A percentile compares a stretch with the other conserved stretches of the same genome.
Conservation (phyloP, 1,284 basidiomycete species). For the Leccinum proliferum region DNA sequence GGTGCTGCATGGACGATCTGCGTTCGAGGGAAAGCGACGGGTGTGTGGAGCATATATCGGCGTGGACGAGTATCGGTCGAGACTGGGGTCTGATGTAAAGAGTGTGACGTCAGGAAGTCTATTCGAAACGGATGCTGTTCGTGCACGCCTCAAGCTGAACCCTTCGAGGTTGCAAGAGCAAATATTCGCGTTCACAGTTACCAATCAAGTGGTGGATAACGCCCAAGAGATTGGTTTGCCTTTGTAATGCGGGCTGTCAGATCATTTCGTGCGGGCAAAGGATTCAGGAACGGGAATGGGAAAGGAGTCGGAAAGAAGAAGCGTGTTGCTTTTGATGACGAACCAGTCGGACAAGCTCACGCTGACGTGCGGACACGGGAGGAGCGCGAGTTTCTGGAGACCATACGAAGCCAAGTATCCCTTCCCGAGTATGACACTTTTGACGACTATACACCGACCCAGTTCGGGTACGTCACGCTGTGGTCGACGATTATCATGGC, state of each 20-base stretch:
- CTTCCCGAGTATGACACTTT: constrained; percentile 65
- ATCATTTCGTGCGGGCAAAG: constrained; percentile 42
- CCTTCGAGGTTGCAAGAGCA: constrained; percentile 78
- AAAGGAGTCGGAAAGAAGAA: constrained; percentile 47
- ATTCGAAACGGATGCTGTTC: constrained; percentile 46
- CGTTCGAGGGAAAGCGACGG: constrained; percentile 81
- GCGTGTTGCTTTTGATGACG: constrained; percentile 65
- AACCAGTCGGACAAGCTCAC: constrained; percentile 34
- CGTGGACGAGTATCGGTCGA: constrained; percentile 83
- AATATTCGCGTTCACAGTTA: constrained; percentile 94
- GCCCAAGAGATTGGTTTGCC: constrained; percentile 86
- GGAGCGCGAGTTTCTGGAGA: constrained; percentile 71
- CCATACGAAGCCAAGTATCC: constrained; percentile 72
- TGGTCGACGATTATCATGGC: too few relatives aligned
- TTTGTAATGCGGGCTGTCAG: constrained; percentile 65
- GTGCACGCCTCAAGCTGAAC: constrained; percentile 54
- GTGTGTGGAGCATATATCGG: constrained; percentile 97
- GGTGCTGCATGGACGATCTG: constrained; percentile 89
- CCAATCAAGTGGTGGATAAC: constrained; percentile 83
- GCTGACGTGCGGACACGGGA: constrained; percentile 52
- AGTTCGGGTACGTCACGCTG: too few relatives aligned
- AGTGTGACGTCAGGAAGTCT: constrained; percentile 26
- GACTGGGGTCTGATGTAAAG: constrained; percentile 37
- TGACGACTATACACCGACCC: constrained; percentile 39
- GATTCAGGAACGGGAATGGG: constrained; percentile 22